Evolutionary conservation across 345 rosid species (phyloP), one percentile per base, ranked within the genome.

Genomic region (Gossypium bickii): DNA sequence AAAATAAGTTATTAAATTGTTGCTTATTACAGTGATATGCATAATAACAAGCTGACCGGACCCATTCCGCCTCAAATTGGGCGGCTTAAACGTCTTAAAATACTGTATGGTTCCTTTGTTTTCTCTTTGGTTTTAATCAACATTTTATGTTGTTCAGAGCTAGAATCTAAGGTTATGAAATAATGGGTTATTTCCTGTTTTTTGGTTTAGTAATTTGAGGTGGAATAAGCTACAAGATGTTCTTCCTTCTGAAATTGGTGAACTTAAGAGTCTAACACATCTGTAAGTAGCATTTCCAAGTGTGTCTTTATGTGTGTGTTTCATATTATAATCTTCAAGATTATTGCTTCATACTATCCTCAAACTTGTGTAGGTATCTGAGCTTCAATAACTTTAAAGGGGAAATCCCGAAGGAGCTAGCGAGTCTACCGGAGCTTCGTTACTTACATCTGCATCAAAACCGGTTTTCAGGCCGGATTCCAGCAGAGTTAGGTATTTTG

Each of bases 331-430:
- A 70, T 20, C 1, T 43, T 1, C 8, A 66, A 18, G 9, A n/a
- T 45, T 16, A 11, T 45, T 11, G 15, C 16, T 25, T 59, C 63
- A 12, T 59, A 59, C 12, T 55, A n/a, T 55, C 47, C 45, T 11
- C 45, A 55, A 61, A 73, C 15, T 60, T 48, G 24, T 51, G 9
- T 81, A 92, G 94, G 73, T 88, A 86, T 75, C 77, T 90, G 79
- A 92, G 98, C 84, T 94, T 94, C 87, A 94, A 92, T 70, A 89
- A 80, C 76, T 92, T 94, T 74, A 94, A 91, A 78, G 98, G 98
- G 70, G 93, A 92, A 84, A 94, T 94, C 71, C 97, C 97, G 3
- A 90, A 78, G 79, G 98, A 94, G 82, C 83, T 94, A 47, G 97
- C 97, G 34, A 86, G 80, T 77, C 92, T 94, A 59, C 95, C 93